phyloP scores from a whole-genome alignment of 2,329 filamentous ascomycete genomes.

The Ceratocystis colombiana region DNA sequence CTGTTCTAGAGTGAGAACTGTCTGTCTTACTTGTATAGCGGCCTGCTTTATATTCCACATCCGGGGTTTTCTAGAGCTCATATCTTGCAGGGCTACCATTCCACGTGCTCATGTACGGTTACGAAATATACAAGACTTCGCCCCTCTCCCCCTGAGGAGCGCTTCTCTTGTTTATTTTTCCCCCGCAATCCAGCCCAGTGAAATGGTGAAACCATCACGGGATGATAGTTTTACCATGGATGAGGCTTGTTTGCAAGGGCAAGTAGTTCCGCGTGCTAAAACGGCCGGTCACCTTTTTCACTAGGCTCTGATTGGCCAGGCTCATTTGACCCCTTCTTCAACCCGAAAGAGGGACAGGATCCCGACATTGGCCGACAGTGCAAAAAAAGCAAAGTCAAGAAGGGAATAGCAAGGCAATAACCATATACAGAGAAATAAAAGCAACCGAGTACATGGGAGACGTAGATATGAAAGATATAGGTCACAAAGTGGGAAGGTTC shows the following conservation, averaged over 20 bases:
- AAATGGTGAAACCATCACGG: conserved; percentile 15
- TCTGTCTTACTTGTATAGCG: neutral
- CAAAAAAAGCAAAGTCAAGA: neutral
- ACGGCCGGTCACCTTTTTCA: neutral
- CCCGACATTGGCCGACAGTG: conserved; percentile 6
- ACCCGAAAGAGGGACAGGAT: neutral
- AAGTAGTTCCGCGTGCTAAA: conserved; percentile 4
- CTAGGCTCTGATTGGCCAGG: conserved; percentile 4
- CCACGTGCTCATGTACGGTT: no score
- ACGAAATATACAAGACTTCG: neutral
- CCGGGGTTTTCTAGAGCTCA: no score
- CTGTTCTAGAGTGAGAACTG: neutral
- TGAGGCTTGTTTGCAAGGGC: neutral
- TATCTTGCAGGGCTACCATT: no score
- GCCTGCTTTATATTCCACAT: no score
- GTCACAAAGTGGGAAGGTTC: neutral
- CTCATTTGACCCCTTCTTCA: neutral
- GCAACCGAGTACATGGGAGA: neutral
- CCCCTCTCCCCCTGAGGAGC: neutral
- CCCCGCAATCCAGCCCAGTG: conserved; percentile 7
- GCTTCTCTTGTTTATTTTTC: neutral
- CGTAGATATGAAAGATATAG: neutral
- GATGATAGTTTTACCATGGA: neutral
- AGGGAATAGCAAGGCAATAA: conserved; percentile 11
- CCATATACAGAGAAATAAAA: neutral